phyloP scores from a whole-genome alignment of 139 green algal species.

The Coccomyxa sp. region DNA sequence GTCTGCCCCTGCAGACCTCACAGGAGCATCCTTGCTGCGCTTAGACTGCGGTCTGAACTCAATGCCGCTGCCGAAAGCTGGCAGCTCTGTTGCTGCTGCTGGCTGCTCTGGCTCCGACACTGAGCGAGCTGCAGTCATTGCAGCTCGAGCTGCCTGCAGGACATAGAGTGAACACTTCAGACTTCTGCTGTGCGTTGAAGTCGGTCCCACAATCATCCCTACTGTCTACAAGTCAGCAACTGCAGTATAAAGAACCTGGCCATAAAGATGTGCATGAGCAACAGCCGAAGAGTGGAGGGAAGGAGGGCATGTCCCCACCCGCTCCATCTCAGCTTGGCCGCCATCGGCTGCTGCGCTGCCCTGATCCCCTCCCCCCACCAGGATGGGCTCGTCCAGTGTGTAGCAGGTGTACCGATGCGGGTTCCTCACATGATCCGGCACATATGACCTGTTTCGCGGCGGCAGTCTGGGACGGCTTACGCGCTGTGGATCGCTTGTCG shows the following conservation, averaged over 20 bases:
- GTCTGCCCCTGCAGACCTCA: no score
- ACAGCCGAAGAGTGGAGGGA: background rate
- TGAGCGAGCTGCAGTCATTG: background rate
- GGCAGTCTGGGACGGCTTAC: no score
- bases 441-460: constrained; percentile 2
- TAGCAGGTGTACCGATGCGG: constrained; percentile 36
- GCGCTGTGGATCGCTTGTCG: no score
- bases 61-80: constrained; percentile 19
- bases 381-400: constrained; percentile 43
- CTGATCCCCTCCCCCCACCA: constrained; percentile 30
- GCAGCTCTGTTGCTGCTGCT: constrained; percentile 5
- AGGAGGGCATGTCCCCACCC: constrained; percentile 1
- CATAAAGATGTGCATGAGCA: no score
- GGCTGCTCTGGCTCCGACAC: background rate
- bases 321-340: background rate
- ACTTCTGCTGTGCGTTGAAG: no score
- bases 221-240: no score
- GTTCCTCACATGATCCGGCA: constrained; percentile 43
- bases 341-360: background rate
- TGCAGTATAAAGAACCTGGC: no score
- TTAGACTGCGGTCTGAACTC: constrained; percentile 11
- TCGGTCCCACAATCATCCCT: no score
- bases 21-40: background rate
- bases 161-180: background rate
- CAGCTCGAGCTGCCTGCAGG: constrained; percentile 10